Conservation (phyloP, 371 early-diverging fungal genomes). For the Lichtheimia corymbifera region DNA sequence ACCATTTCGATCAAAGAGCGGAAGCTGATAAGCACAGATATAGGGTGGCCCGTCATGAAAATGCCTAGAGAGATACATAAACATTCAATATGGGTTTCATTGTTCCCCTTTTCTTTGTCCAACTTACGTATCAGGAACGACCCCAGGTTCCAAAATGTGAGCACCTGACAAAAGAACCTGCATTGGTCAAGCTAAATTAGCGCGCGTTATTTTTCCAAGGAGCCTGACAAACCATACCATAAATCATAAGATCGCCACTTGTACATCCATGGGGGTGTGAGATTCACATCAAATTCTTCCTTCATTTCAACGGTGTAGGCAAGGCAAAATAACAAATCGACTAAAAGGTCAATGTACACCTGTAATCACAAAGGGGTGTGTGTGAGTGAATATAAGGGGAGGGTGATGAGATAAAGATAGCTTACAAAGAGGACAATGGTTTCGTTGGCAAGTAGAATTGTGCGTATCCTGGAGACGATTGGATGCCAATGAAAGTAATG, state of each 20-base stretch:
- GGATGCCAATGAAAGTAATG: slow-evolving; percentile 21
- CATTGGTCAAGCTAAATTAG: slow-evolving; percentile 9
- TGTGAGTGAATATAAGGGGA: background rate
- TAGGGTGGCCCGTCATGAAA: slow-evolving; percentile 28
- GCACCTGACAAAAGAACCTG: slow-evolving; percentile 47
- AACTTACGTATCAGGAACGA: slow-evolving; percentile 45
- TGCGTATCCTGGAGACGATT: slow-evolving; percentile 8
- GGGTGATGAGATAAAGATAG: background rate
- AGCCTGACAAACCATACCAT: slow-evolving; percentile 33
- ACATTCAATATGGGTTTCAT: too few species aligned
- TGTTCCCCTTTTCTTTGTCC: background rate
- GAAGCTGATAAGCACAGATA: slow-evolving; percentile 45
- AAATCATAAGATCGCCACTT: slow-evolving; percentile 54
- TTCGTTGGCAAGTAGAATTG: slow-evolving; percentile 16
- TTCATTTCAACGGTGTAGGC: slow-evolving; percentile 71
- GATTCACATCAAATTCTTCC: slow-evolving; percentile 46
- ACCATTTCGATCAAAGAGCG: slow-evolving; percentile 54
- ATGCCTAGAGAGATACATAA: slow-evolving; percentile 13
- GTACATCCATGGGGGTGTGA: slow-evolving; percentile 62
- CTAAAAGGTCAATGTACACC: slow-evolving; percentile 59
- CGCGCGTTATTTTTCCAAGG: background rate
- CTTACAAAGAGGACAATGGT: slow-evolving; percentile 28
- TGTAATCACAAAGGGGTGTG: slow-evolving; percentile 9
- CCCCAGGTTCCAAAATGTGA: slow-evolving; percentile 45
- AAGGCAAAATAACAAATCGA: slow-evolving; percentile 64